These are phyloP conservation scores for Durusdinium trenchii DNA, from an alignment of 73 alveolate genomes.

Conservation along the genomic window DNA sequence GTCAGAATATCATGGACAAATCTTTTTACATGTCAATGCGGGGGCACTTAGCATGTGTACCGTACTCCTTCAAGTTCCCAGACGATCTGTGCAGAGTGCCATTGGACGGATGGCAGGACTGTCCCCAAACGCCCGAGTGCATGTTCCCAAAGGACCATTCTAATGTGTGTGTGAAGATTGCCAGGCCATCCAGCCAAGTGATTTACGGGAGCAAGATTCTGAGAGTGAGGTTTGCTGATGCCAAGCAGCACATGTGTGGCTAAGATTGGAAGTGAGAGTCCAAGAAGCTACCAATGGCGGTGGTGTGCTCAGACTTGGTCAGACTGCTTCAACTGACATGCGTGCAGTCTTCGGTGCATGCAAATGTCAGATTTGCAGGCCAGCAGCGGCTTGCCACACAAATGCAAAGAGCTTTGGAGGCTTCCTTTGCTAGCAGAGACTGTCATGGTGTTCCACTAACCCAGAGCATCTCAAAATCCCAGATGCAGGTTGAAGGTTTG, in stretches of 20 bases:
- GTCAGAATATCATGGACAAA: no score
- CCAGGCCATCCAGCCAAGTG: slow-evolving; percentile 71
- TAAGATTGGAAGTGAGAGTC: slow-evolving; percentile 48
- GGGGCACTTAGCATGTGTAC: neutral
- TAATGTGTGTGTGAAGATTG: no score
- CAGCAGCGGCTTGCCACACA: slow-evolving; percentile 44
- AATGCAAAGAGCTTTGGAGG: slow-evolving; percentile 76
- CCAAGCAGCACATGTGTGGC: neutral
- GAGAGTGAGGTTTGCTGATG: neutral
- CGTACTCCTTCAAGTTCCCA: neutral
- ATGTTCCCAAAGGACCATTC: neutral
- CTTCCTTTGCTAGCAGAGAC: neutral
- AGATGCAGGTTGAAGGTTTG: neutral
- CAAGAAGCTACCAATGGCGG: slow-evolving; percentile 69
- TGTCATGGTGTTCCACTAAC: neutral
- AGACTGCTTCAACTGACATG: neutral
- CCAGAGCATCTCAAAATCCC: neutral
- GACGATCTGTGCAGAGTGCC: no score
- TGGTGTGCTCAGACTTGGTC: neutral
- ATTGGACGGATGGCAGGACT: no score
- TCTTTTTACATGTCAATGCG: no score
- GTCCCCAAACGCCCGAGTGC: neutral
- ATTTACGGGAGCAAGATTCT: slow-evolving; percentile 29
- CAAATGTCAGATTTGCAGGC: neutral
- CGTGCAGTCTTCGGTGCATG: neutral